Base-by-base conservation (phyloP, 495 filamentous ascomycete species). In the Beverwykella pulmonaria region DNA sequence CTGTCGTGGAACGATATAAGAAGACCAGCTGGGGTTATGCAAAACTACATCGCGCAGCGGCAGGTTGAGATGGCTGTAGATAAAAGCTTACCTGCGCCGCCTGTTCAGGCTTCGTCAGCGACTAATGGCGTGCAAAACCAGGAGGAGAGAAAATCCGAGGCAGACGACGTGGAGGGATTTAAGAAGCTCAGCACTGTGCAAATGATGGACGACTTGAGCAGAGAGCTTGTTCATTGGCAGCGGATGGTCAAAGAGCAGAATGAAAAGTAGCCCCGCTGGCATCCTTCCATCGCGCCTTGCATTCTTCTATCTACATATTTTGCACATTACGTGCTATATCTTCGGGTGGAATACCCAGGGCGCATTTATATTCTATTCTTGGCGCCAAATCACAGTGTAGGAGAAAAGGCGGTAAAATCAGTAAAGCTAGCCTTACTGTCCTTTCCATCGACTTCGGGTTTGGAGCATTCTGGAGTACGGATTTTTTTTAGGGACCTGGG, bases 1-100 rank as follows among this genome's bases (percentile, higher is more conserved):
- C 86, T 92, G 53, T 93, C 85, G 27, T 90, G 97, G 87, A 89
- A 88, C 62, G 93, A 97, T 68, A 94, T 97, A 90, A 92, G 91
- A 77, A 84, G 90, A 63, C 86, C 90, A 8, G 92, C 92, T 2
- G 86, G 87, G 1, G 88, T 82, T 15, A 93, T 98, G 59, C 80
- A 95, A 17, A 92, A 96, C 46, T 97, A 90, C 75, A 97, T 98
- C 69, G 87, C 90, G 8, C 86, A 90, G 49, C 93, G 91, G 67
- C 93, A 97, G 71, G 82, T 96, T 14, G 94, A 98, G 74, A 85
- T 97, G 79, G 93, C 91, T 0, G 86, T 78, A 30, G 83, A 86
- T 66, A 70, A 66, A 72, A 77, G 41, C 67, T 70, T 67, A 34
- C 25, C 67, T 1, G 59, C 56, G 10, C 34, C 57, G 22, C 30